Conservation (phyloP, 176 grass and related monocot genomes). For the Phoenix roebelenii region DNA sequence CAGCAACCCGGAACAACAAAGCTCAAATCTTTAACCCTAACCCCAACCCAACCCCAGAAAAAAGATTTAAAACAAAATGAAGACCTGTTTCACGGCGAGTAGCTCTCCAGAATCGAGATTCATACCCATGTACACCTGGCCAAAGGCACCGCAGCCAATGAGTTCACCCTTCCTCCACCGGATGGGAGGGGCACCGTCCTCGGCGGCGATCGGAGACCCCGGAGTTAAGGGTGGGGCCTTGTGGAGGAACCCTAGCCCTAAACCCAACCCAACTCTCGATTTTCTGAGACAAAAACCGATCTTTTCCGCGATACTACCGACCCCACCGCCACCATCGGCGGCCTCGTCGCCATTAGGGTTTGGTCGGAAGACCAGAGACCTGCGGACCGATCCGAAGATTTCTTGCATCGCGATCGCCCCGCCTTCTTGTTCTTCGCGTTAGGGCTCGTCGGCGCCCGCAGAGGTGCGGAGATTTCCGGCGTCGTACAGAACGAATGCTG, state of each 20-base stretch:
- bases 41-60: background rate
- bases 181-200: slow-evolving; percentile 49
- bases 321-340: slow-evolving; percentile 11
- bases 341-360: slow-evolving; percentile 17
- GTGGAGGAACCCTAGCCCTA: slow-evolving; percentile 48
- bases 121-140: slow-evolving; percentile 96
- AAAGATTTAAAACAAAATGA: background rate
- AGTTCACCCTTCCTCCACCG: slow-evolving; percentile 88
- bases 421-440: no score
- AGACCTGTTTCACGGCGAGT: slow-evolving; percentile 88
- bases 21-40: background rate
- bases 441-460: no score
- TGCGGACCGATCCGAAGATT: slow-evolving; percentile 79
- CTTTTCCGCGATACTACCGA: slow-evolving; percentile 36
- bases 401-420: slow-evolving; percentile 41
- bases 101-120: slow-evolving; percentile 98
- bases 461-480: no score
- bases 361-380: slow-evolving; percentile 60
- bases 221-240: slow-evolving; percentile 55
- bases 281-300: slow-evolving; percentile 74
- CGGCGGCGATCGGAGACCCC: slow-evolving; percentile 16
- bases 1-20: background rate
- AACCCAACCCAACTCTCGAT: slow-evolving; percentile 59
- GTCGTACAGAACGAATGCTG: background rate
- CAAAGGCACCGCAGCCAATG: slow-evolving; percentile 77